Evolutionary conservation across 1,139 yeast genomes (phyloP), one percentile per base, ranked within the genome.

Genomic region (Pichia cactophila): DNA sequence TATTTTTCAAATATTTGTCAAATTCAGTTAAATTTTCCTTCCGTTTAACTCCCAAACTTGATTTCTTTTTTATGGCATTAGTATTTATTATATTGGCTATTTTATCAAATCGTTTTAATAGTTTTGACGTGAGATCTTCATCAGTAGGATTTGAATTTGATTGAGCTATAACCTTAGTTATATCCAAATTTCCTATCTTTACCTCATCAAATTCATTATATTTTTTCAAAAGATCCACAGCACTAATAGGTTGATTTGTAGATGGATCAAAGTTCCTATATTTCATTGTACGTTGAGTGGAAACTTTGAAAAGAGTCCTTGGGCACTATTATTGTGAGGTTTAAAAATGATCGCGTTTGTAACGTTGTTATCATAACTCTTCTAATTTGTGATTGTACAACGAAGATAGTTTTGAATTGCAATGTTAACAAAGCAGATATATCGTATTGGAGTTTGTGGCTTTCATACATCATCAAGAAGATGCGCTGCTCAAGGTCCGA

Each of bases 21-120:
- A 51, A 59, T 33, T 58, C 62, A 14, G 26, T 35, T 3, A 46
- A 38, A 17, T 16, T 36, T 26, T 16, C 23, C 16, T 5, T 23
- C 38, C 17, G 41, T 29, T 26, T 29, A 7, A 42, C n/a, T 7
- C n/a, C 16, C 5, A 8, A 7, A 10, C 35, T 42, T 1, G 41
- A 4, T 33, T 33, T 17, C 16, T 36, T 28, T 37, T 46, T 43
- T 16, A 44, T 36, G 0, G 41, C 33, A 17, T 43, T 44, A 1
- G n/a, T 26, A 26, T 51, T 48, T 11, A 48, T 46, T 4, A 37
- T 11, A 14, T 58, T 57, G 44, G 67, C 69, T 12, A 67, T 58
- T 23, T 65, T 60, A 38, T 60, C 62, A 2, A 71, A 69, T 2
- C 67, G 66, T 1, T 66, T 61, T 45, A 71, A 70, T 2, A 69